Evolutionary conservation across 2,329 filamentous ascomycete genomes (phyloP), one percentile per base, ranked within the genome.

Genomic region (Pseudocercospora crystallina): DNA sequence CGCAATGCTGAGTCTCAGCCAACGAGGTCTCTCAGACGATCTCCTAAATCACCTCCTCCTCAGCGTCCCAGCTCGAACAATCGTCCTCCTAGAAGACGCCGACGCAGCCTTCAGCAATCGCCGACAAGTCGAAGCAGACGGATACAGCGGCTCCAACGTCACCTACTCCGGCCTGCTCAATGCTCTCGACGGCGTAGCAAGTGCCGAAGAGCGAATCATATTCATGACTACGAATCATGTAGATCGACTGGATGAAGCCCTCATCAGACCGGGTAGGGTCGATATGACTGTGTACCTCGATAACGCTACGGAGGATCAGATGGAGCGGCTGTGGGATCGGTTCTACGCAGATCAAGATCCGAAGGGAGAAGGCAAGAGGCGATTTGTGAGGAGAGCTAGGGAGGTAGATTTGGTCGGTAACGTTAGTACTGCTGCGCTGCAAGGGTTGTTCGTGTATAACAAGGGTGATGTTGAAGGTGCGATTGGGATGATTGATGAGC

Each of bases 201-300:
- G 91, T 44, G 89, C 90, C 10, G 94, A 97, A 68, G 92, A 97
- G 74, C 83, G 94, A 46, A 88, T 99, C 56, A 84, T 95, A 1
- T 96, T 99, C 70, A 77, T 95, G 56, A 99, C 94, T 2, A 95
- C 92, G 14, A 99, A 99, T 65, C 90, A 96, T 65, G 84, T 96
- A 33, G 90, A 96, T 59, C 81, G 89, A 35, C 80, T 97, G 1
- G 90, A 96, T 64, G 86, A 90, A 54, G 94, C 94, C 3, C 73
- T 99, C 36, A 89, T 97, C 41, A 81, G 94, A 17, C 94, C 94
- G 0, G 94, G 94, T 0, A 82, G 94, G 42, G 90, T 99, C 1
- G 94, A 99, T 70, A 87, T 97, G 86, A 94, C 89, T 60, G 81
- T 95, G 3, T 83, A 89, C 47, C 86, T 99, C 42, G 92, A 91